phyloP scores from a whole-genome alignment of 495 filamentous ascomycete genomes.

The Gamarada debralockiae region DNA sequence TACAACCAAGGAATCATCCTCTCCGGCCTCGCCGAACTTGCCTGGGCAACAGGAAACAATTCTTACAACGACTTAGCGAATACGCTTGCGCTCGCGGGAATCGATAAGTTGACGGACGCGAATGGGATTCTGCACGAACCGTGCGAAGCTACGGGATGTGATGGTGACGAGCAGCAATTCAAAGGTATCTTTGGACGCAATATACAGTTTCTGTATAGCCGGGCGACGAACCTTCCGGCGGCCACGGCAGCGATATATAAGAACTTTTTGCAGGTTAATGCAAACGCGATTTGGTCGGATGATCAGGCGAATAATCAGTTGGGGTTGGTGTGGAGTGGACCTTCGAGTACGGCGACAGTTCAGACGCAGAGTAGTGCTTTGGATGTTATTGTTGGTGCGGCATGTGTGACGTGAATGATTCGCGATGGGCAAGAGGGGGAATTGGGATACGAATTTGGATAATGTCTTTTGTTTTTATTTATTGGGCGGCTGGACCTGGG shows the following conservation, averaged over 20 bases:
- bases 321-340: slow-evolving; percentile 53
- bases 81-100: slow-evolving; percentile 60
- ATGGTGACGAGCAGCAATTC: slow-evolving; percentile 61
- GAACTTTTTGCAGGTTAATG: slow-evolving; percentile 56
- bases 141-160: slow-evolving; percentile 57
- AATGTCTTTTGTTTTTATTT: neutral
- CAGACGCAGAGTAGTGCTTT: slow-evolving; percentile 64
- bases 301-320: slow-evolving; percentile 51
- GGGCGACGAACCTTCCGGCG: slow-evolving; percentile 27
- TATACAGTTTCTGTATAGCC: slow-evolving; percentile 51
- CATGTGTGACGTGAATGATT: slow-evolving; percentile 17
- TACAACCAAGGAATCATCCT: slow-evolving; percentile 83
- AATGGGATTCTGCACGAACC: slow-evolving; percentile 61
- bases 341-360: slow-evolving; percentile 33
- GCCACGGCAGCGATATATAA: slow-evolving; percentile 45
- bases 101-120: slow-evolving; percentile 46
- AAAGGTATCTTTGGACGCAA: slow-evolving; percentile 78
- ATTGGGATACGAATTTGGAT: neutral
- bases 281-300: slow-evolving; percentile 63
- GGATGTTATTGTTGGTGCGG: slow-evolving; percentile 66
- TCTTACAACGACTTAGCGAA: slow-evolving; percentile 53
- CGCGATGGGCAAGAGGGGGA: neutral
- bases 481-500: neutral
- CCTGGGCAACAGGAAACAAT: slow-evolving; percentile 33
- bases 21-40: slow-evolving; percentile 65